Conservation (phyloP, 148 eudicot species). For the Euryodendron excelsum region DNA sequence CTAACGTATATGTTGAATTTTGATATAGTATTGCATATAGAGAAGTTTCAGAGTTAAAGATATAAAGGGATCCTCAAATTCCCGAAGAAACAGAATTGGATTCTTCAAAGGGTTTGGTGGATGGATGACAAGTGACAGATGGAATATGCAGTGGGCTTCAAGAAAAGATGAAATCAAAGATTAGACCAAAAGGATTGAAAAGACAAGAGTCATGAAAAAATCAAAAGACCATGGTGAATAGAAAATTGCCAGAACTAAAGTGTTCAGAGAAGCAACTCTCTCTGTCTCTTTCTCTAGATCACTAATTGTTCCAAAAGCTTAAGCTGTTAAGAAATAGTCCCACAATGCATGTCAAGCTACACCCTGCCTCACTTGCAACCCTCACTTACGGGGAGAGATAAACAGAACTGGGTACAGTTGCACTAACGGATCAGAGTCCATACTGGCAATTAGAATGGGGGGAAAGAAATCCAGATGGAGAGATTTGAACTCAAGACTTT, state of each 20-base stretch:
- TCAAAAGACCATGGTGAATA: too few species aligned
- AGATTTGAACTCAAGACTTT: too few species aligned
- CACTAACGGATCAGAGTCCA: too few species aligned
- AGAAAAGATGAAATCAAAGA: not conserved
- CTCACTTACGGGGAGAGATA: not conserved
- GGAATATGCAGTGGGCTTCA: not conserved
- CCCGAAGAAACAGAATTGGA: not conserved
- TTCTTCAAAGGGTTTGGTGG: too few species aligned
- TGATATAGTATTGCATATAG: not conserved
- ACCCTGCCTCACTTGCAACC: not conserved
- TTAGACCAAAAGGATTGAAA: not conserved
- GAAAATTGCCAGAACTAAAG: not conserved
- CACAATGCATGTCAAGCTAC: not conserved
- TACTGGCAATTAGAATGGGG: too few species aligned
- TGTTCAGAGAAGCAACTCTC: too few species aligned
- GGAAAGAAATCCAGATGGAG: too few species aligned
- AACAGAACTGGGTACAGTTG: not conserved
- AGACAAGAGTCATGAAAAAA: too few species aligned
- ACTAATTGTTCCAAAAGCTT: too few species aligned
- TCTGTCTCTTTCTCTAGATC: not conserved
- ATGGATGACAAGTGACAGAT: too few species aligned
- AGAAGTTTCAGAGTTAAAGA: not conserved
- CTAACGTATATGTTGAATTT: not conserved
- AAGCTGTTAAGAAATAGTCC: too few species aligned
- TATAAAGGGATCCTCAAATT: not conserved